phyloP scores from a whole-genome alignment of 371 early-diverging fungal species.

The Syncephalastrum monosporum region DNA sequence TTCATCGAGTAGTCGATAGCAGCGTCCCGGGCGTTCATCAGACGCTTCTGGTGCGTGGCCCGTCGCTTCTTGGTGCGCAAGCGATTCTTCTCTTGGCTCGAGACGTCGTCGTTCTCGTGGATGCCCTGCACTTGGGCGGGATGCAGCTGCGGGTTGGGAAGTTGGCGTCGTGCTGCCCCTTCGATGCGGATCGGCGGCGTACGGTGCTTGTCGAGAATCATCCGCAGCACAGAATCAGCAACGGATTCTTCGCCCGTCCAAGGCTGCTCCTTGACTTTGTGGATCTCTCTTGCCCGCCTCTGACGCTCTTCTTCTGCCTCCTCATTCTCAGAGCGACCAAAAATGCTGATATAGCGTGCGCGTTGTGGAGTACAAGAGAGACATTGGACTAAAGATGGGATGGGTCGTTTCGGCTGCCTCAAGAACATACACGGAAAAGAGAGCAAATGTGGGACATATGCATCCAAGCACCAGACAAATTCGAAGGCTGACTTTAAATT shows the following conservation, averaged over 20 bases:
- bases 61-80: conserved; percentile 16
- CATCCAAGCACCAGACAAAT: no score
- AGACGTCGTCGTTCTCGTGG: background rate
- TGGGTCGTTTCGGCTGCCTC: no score
- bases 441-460: no score
- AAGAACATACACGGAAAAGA: no score
- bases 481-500: no score
- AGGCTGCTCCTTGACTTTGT: conserved; percentile 18
- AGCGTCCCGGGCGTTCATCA: conserved; percentile 22
- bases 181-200: conserved; percentile 26
- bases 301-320: no score
- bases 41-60: conserved; percentile 18
- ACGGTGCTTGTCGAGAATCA: conserved; percentile 36
- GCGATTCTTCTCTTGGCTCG: no score
- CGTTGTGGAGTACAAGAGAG: no score
- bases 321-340: no score
- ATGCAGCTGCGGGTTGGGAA: conserved; percentile 24
- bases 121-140: conserved; percentile 8
- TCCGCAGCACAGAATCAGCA: conserved; percentile 26
- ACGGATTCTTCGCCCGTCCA: conserved; percentile 36
- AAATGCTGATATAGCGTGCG: no score
- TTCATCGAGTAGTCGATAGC: conserved; percentile 24
- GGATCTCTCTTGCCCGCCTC: no score
- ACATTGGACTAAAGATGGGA: no score
- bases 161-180: conserved; percentile 31